Evolutionary conservation across 2,329 filamentous ascomycete genomes (phyloP).

Genomic region (Xylariaceae sp.): DNA sequence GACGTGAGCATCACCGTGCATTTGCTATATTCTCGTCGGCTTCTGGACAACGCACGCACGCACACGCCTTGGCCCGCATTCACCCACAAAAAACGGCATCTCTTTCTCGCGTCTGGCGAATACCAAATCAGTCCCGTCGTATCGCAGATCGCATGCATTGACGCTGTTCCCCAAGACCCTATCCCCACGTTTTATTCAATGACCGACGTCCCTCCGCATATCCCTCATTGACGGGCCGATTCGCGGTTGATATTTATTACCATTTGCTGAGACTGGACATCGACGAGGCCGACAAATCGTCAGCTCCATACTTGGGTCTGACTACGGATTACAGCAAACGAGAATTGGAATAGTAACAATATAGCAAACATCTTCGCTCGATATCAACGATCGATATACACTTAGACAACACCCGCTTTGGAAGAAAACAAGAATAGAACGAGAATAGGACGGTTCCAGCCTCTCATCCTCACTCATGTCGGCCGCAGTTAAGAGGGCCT

Average conservation of each 20-base stretch:
- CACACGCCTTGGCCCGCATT: neutral
- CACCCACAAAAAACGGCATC: neutral
- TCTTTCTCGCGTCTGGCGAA: neutral
- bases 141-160: conserved; percentile 7
- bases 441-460: neutral
- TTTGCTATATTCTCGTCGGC: neutral
- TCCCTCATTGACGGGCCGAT: conserved; percentile 33
- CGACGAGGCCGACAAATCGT: conserved; percentile 10
- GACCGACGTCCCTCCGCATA: conserved; percentile 30
- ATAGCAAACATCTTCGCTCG: neutral
- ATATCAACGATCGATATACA: neutral
- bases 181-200: conserved; percentile 29
- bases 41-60: neutral
- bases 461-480: conserved; percentile 28
- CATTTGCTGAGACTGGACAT: conserved; percentile 23
- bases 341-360: conserved; percentile 2
- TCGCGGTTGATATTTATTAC: conserved; percentile 25
- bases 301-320: conserved; percentile 3
- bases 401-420: neutral
- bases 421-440: neutral
- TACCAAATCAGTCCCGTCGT: conserved; percentile 7
- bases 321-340: conserved; percentile 5
- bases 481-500: conserved; percentile 50
- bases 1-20: no score
- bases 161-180: conserved; percentile 9